Base-by-base conservation (phyloP, 2,329 filamentous ascomycete species). In the Lasiodiplodia sp. region DNA sequence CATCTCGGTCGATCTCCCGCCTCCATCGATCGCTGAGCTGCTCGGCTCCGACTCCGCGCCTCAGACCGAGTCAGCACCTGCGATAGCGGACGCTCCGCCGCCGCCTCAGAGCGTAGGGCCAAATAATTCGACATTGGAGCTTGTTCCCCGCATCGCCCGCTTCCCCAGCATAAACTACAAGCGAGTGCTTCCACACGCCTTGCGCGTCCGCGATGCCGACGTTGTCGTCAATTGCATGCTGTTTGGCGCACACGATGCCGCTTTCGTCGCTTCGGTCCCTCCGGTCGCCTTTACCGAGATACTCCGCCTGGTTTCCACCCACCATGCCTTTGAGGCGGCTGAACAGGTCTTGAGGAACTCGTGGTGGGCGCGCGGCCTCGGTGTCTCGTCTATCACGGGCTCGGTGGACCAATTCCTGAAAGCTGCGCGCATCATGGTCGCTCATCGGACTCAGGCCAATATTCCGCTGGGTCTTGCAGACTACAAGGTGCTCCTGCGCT, bases 261-360 rank as follows among this genome's bases (percentile, higher is more conserved):
- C 73, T 10, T 77, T 75, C 64, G 69, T 80, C 31, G 58, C 51
- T 23, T 73, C 72, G 5, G 75, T 93, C 25, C 83, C 89, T 0
- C 77, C 82, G 1, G 81, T 84, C 1, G 85, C 85, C 0, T 89
- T 93, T 73, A 87, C 88, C 1, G 88, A 91, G 71, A 85, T 91
- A 11, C 76, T 94, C 37, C 84, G 85, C 40, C 82, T 84, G 5
- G 78, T 94, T 10, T 88, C 92, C 68, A 90, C 91, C 0, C 73
- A 78, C 28, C 77, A 85, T 71, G 84, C 44, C 34, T 34, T 56
- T 12, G 23, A n/a, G 10, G 31, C 86, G 69, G 72, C 87, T 51
- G 77, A 80, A 16, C 21, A 62, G 3, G 37, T 34, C 18, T 23
- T 68, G 21, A 57, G 53, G 16, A 56, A 28, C 79, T 80, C 1